Conservation (phyloP, 2,329 filamentous ascomycete genomes). For the Albophoma yamanashiensis region DNA sequence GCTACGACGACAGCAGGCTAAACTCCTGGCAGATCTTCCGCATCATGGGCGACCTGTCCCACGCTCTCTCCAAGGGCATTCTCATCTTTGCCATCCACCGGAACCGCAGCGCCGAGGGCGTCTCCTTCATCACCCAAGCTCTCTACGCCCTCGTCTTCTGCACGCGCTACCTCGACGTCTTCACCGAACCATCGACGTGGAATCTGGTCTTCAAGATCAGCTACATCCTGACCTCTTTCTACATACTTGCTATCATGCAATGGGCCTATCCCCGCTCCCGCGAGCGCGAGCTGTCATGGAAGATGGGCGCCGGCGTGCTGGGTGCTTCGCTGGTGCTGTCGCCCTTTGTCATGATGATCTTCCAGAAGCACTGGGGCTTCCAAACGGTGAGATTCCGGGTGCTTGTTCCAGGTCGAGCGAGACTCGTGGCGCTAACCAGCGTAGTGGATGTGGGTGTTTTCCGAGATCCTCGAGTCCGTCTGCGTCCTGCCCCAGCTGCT, state of each 20-base stretch:
- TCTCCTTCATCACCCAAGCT: constrained; percentile 83
- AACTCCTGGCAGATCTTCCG: constrained; percentile 48
- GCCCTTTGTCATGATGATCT: constrained; percentile 62
- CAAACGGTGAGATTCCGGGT: constrained; percentile 28
- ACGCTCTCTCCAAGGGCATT: constrained; percentile 79
- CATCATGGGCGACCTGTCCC: constrained; percentile 72
- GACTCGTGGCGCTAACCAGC: constrained; percentile 6
- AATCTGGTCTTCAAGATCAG: constrained; percentile 82
- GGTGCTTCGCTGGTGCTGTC: constrained; percentile 55
- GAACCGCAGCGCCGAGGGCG: constrained; percentile 80
- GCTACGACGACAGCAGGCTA: background rate
- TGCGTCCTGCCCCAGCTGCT: constrained; percentile 86
- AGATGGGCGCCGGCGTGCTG: constrained; percentile 63
- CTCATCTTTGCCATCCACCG: constrained; percentile 83
- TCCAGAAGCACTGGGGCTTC: constrained; percentile 42
- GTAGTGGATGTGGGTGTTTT: constrained; percentile 78
- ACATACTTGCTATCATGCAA: constrained; percentile 83
- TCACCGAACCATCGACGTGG: constrained; percentile 47
- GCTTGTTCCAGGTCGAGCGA: background rate
- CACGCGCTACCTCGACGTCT: constrained; percentile 78
- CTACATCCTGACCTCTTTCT: constrained; percentile 75
- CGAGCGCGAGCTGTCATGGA: constrained; percentile 90
- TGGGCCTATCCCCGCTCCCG: constrained; percentile 77
- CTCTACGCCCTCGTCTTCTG: constrained; percentile 82
- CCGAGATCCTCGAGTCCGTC: constrained; percentile 82